Conservation (phyloP, 192 early-diverging fungal genomes). For the Coemansia sp. region DNA sequence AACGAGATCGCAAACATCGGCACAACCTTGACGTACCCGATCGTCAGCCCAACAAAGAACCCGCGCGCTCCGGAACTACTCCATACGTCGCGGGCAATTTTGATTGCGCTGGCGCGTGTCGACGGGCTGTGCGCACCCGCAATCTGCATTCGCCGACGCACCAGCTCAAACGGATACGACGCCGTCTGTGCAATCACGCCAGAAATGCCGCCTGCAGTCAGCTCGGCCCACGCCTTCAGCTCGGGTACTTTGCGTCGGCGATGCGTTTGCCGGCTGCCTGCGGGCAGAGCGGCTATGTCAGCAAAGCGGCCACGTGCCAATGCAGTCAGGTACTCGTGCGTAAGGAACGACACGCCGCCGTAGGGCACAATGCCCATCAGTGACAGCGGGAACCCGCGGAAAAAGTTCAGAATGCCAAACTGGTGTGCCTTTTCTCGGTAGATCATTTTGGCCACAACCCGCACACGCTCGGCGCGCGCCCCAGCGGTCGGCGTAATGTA, state of each 20-base stretch:
- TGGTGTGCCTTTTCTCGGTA: constrained; percentile 72
- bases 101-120: constrained; percentile 52
- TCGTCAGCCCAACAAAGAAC: constrained; percentile 96
- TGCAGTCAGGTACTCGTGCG: constrained; percentile 73
- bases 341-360: constrained; percentile 91
- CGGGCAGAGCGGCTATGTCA: constrained; percentile 22
- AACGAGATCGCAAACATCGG: constrained; percentile 92
- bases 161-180: constrained; percentile 91
- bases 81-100: constrained; percentile 67
- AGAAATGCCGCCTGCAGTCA: constrained; percentile 78
- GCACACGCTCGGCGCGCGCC: constrained; percentile 56
- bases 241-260: constrained; percentile 54
- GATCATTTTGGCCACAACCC: constrained; percentile 55
- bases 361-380: constrained; percentile 95
- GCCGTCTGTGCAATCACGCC: constrained; percentile 82
- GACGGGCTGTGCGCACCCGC: constrained; percentile 61
- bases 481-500: constrained; percentile 54
- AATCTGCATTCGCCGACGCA: constrained; percentile 84
- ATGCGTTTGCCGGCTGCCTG: neutral
- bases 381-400: constrained; percentile 88
- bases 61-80: constrained; percentile 67
- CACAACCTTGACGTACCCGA: constrained; percentile 93
- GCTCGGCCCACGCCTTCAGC: constrained; percentile 73
- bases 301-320: constrained; percentile 56
- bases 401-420: constrained; percentile 76